Conservation (phyloP, 176 grass and related monocot genomes). For the Carex pumila region DNA sequence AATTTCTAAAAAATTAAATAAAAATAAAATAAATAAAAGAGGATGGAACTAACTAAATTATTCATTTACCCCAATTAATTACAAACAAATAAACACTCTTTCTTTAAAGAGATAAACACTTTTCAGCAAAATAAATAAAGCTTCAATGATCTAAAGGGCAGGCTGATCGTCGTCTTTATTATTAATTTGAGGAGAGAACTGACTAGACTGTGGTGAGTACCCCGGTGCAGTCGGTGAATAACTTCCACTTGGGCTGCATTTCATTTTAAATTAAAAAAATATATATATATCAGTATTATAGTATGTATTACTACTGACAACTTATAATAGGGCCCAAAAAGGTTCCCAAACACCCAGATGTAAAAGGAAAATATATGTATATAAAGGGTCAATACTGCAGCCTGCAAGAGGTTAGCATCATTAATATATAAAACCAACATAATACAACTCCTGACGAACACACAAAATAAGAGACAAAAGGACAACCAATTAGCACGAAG, state of each 20-base stretch:
- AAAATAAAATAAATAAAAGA: too few species aligned
- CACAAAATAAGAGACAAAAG: not conserved
- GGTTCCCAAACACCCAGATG: not conserved
- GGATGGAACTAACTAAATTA: too few species aligned
- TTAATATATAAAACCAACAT: not conserved
- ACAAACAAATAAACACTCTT: too few species aligned
- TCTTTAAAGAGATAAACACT: too few species aligned
- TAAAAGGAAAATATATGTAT: not conserved
- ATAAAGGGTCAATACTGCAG: not conserved
- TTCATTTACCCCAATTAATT: too few species aligned
- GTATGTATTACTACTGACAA: not conserved
- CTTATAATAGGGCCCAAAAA: not conserved
- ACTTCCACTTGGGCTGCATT: constrained; percentile 76
- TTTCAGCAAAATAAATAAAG: too few species aligned
- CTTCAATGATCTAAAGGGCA: not conserved
- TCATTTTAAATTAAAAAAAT: not conserved
- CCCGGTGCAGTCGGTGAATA: constrained; percentile 85
- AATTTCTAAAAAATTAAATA: too few species aligned
- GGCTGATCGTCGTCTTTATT: constrained; percentile 44
- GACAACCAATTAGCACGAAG: not conserved
- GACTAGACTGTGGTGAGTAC: constrained; percentile 68
- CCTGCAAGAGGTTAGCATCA: not conserved
- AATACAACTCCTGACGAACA: not conserved
- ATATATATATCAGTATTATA: too few species aligned
- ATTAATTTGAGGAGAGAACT: constrained; percentile 43